Conservation (phyloP, 306 rosid genomes). For the Inga leiocalycina region DNA sequence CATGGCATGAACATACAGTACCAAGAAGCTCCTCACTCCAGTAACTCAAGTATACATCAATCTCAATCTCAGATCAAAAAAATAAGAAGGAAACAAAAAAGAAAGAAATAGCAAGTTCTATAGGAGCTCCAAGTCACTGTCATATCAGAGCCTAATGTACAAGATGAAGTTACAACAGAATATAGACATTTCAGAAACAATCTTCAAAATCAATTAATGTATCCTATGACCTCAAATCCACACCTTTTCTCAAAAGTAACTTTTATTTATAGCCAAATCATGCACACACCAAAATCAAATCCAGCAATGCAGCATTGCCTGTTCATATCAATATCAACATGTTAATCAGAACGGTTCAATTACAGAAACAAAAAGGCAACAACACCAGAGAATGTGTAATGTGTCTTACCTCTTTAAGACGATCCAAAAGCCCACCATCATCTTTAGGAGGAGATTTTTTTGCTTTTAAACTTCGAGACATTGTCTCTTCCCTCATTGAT, state of each 20-base stretch:
- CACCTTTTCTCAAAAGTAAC: neutral
- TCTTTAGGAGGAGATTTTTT: constrained; percentile 41
- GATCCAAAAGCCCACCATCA: constrained; percentile 41
- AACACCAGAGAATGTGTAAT: neutral
- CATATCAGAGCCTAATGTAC: constrained; percentile 36
- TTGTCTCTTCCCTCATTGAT: constrained; percentile 57
- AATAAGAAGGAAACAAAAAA: neutral
- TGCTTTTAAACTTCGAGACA: constrained; percentile 40
- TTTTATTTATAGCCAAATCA: constrained; percentile 22
- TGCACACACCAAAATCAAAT: constrained; percentile 44
- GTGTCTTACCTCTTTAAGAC: constrained; percentile 65
- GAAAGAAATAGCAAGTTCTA: constrained; percentile 4
- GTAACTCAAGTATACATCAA: constrained; percentile 25
- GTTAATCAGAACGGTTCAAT: neutral
- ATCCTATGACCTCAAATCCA: constrained; percentile 12
- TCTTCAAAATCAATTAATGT: constrained; percentile 30
- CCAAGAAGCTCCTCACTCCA: constrained; percentile 27
- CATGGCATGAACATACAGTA: neutral
- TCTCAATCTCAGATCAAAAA: constrained; percentile 17
- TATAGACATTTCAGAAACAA: constrained; percentile 26
- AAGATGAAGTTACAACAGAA: constrained; percentile 33
- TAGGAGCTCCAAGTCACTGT: constrained; percentile 24
- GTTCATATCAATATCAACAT: constrained; percentile 45
- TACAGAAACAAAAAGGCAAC: neutral
- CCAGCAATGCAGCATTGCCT: constrained; percentile 97